A percentile compares a stretch with the other conserved stretches of the same genome.
Evolutionary conservation across 1,284 basidiomycete species (phyloP).

Genomic region (Ustilago bromivora): DNA sequence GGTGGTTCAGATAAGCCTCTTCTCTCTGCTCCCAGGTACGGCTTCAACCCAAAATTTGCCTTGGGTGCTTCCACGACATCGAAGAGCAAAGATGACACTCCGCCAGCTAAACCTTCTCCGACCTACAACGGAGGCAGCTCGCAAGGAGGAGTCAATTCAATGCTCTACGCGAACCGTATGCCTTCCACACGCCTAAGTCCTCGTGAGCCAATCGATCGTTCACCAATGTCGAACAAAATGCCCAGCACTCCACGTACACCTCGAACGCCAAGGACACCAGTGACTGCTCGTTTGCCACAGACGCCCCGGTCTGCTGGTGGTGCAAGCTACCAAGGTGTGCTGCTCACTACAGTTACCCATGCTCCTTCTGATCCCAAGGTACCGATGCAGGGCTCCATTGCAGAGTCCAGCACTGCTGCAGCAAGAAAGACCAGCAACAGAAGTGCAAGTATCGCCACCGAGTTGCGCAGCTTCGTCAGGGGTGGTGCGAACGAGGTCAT

Average conservation of each 20-base stretch:
- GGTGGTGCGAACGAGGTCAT: conserved; percentile 33
- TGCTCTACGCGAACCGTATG: conserved; percentile 21
- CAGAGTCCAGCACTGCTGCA: neutral
- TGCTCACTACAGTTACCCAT: conserved; percentile 35
- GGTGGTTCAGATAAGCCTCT: conserved; percentile 22
- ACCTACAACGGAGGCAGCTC: conserved; percentile 15
- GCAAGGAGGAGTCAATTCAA: conserved; percentile 24
- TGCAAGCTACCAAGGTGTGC: conserved; percentile 26
- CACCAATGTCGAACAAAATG: conserved; percentile 3
- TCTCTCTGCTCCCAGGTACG: conserved; percentile 21
- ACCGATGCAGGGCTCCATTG: neutral
- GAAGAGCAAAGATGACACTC: neutral
- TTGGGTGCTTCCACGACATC: conserved; percentile 4
- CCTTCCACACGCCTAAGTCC: conserved; percentile 19
- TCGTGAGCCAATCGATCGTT: conserved; percentile 2
- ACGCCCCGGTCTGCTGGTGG: conserved; percentile 13
- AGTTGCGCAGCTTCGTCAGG: conserved; percentile 20
- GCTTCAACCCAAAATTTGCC: conserved; percentile 33
- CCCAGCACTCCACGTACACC: conserved; percentile 15
- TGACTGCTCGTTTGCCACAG: conserved; percentile 20
- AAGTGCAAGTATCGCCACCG: conserved; percentile 30
- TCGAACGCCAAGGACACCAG: conserved; percentile 9
- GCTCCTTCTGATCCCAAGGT: conserved; percentile 6
- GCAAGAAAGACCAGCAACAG: conserved; percentile 11
- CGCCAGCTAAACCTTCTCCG: conserved; percentile 32